phyloP scores from a whole-genome alignment of 2,329 filamentous ascomycete species.

The Teratosphaeriaceae sp. region DNA sequence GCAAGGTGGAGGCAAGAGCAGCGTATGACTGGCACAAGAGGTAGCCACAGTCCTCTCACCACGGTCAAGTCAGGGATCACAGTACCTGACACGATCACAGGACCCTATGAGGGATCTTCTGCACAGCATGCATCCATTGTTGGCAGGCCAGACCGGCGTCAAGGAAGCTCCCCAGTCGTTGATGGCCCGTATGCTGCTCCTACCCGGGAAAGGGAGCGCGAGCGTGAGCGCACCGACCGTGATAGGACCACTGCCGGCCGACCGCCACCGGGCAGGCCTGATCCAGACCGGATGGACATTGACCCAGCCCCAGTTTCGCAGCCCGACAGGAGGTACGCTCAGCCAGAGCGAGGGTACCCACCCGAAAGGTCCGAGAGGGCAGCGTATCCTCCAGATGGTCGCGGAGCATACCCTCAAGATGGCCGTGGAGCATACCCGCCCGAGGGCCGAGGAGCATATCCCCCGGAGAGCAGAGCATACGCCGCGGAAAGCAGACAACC shows the following conservation, averaged over 20 bases:
- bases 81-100: constrained; percentile 28
- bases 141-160: constrained; percentile 35
- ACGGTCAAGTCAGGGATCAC: constrained; percentile 36
- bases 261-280: constrained; percentile 10
- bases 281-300: constrained; percentile 21
- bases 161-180: constrained; percentile 28
- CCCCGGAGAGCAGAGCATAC: constrained; percentile 7
- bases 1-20: constrained; percentile 38
- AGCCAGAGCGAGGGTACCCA: constrained; percentile 5
- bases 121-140: constrained; percentile 40
- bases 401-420: constrained; percentile 12
- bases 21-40: constrained; percentile 34
- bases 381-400: constrained; percentile 19
- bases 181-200: constrained; percentile 25
- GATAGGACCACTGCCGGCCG: constrained; percentile 9
- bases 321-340: constrained; percentile 12
- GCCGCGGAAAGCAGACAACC: constrained; percentile 8
- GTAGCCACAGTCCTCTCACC: constrained; percentile 38
- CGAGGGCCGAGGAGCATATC: constrained; percentile 8
- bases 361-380: too few relatives aligned
- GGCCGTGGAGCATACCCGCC: constrained; percentile 10
- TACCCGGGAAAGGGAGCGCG: not conserved
- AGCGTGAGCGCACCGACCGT: not conserved
- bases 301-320: constrained; percentile 17
- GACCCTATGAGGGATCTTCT: constrained; percentile 26